Base-by-base conservation (phyloP, 192 early-diverging fungal species). In the Mortierella antarctica region DNA sequence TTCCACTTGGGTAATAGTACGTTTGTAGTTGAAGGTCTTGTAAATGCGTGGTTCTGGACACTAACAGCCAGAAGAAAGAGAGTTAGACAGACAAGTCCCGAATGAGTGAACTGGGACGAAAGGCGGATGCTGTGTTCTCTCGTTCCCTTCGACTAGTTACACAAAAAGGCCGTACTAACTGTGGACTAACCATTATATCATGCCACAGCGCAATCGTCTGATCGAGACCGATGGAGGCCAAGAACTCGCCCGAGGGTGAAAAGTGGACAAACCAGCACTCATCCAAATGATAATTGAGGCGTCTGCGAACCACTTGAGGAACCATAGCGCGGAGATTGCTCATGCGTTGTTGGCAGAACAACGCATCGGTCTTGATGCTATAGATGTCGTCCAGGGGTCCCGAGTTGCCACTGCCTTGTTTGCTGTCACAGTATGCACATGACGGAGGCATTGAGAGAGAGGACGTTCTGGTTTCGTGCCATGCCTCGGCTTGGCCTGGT, bases 261-360 rank as follows among this genome's bases (percentile, higher is more conserved):
- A 77, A 77, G 46, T 62, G 66, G 12, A 77, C 74, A 47, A 70
- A 65, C 74, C 74, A 77, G 15, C 74, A 77, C 44, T 77, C 74
- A 52, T 70, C 74, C 54, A 70, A 17, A 64, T 77, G 74, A 42
- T 48, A 70, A 42, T 41, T 70, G 14, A 77, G 13, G 5, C 74
- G 74, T 18, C 44, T 18, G 45, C 74, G 74, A n/a, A 77, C 62
- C 41, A 51, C 54, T 1, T 31, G 53, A 13, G 74, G 67, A 31
- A 77, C 74, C 17, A 77, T 47, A 3, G 23, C 23, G 1, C 58
- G 66, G 17, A 75, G 8, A 21, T 45, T 31, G 14, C 46, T 40
- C 51, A 51, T 41, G 7, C 64, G 72, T 9, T 74, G 20, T n/a
- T 23, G n/a, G 15, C 61, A 63, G 39, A 44, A 61, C n/a, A 17